These are phyloP conservation scores for Akanthomyces dipterigenus DNA, from an alignment of 2,329 filamentous ascomycete genomes.

Conservation along the genomic window DNA sequence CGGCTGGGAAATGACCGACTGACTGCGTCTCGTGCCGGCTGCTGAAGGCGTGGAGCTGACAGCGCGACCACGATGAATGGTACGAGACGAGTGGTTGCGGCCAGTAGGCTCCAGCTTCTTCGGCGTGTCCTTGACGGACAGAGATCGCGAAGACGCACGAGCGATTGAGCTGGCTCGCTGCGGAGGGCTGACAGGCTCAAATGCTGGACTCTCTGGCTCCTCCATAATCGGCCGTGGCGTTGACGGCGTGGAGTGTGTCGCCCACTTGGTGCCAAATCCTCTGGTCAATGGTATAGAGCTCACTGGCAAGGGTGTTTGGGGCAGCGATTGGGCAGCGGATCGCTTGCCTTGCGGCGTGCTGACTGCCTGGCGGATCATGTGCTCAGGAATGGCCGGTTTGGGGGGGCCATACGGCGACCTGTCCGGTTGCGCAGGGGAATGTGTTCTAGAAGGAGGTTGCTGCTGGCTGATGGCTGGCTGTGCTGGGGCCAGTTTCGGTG, in stretches of 20 bases:
- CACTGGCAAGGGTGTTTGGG: constrained; percentile 29
- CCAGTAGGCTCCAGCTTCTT: constrained; percentile 15
- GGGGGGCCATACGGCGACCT: constrained; percentile 29
- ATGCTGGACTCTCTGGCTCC: constrained; percentile 45
- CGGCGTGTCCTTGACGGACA: constrained; percentile 13
- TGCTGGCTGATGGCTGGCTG: constrained; percentile 21
- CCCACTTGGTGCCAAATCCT: constrained; percentile 53
- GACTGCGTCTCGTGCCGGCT: constrained; percentile 33
- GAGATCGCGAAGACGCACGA: constrained; percentile 23
- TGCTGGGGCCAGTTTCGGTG: constrained; percentile 24
- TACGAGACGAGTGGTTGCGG: constrained; percentile 31
- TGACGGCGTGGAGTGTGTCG: constrained; percentile 47
- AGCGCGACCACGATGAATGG: constrained; percentile 27
- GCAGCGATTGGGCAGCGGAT: constrained; percentile 23
- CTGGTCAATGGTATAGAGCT: constrained; percentile 24
- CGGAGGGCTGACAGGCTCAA: constrained; percentile 54
- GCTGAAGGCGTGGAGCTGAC: constrained; percentile 30
- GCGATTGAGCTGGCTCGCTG: constrained; percentile 31
- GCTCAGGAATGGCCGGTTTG: constrained; percentile 33
- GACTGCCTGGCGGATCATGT: constrained; percentile 33
- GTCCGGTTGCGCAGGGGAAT: constrained; percentile 22
- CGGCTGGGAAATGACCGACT: constrained; percentile 39
- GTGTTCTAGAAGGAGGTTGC: constrained; percentile 19
- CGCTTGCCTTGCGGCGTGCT: constrained; percentile 27
- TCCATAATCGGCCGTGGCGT: constrained; percentile 40